Base-by-base conservation (phyloP, 352 stramenopile genomes). In the Saprolegnia diclina region DNA sequence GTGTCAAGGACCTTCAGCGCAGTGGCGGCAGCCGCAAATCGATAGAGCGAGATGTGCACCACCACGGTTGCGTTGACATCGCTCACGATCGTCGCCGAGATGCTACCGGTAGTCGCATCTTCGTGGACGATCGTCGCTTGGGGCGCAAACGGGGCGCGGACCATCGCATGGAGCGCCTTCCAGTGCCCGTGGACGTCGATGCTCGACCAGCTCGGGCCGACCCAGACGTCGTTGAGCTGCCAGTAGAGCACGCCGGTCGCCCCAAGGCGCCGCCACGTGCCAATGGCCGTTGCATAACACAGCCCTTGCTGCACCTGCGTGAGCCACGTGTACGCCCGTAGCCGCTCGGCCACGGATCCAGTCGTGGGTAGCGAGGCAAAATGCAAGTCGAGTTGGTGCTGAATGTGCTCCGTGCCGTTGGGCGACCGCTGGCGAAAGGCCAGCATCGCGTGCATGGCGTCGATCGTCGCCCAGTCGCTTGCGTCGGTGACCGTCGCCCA, bases 201-300 rank as follows among this genome's bases (percentile, higher is more conserved):
- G 55, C 85, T 92, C 22, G 87, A 92, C 87, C 87, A 95, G 70
- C 83, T 93, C 45, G 84, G 91, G 10, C 85, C 87, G 70, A 89
- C 79, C 86, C 87, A 95, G 62, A 95, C 87, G 56, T 95, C 87
- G 72, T 94, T 93, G 18, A 95, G 73, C 64, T 95, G 87, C 87
- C 87, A 95, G 71, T 95, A 92, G 67, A 95, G 75, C 53, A 92
- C 86, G 10, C 87, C 87, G 82, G 90, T 91, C 7, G 81, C 89
- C 11, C 81, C 80, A 10, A 81, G 83, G 9, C 85, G 76, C 7
- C 65, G 21, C 85, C 85, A 94, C 14, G 77, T 84, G 7, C 76
- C 71, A 57, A 92, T 90, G 10, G 84, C 85, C 6, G 82, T 89
- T 71, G 88, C 74, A 66, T 94, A 94, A 71, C 85, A 94, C 32